Evolutionary conservation across 2,329 filamentous ascomycete species (phyloP).

Genomic region (Microdochium bolleyi): DNA sequence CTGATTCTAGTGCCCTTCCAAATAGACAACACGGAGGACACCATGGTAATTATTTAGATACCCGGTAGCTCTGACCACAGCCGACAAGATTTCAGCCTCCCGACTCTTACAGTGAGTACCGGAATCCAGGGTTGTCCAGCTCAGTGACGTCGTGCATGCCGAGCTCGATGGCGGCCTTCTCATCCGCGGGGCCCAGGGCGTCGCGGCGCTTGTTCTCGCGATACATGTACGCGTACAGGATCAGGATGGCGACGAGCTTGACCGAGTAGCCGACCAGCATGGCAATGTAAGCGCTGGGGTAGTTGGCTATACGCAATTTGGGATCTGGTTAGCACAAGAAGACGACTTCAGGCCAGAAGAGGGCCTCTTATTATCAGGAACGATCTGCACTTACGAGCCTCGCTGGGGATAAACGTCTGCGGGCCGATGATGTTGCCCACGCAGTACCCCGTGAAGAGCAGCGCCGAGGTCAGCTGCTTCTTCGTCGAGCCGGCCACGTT

Average conservation of each 20-base stretch:
- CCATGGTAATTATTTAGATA: too few species aligned
- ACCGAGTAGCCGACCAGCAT: slow-evolving; percentile 21
- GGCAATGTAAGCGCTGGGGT: slow-evolving; percentile 21
- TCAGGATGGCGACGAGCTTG: slow-evolving; percentile 16
- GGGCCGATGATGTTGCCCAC: slow-evolving; percentile 23
- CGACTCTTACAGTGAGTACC: slow-evolving; percentile 17
- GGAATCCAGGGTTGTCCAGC: slow-evolving; percentile 20
- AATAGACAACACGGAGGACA: too few species aligned
- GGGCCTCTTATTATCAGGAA: too few species aligned
- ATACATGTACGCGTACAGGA: slow-evolving; percentile 20
- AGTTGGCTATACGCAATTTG: too few species aligned
- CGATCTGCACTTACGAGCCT: slow-evolving; percentile 15
- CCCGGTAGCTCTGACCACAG: too few species aligned
- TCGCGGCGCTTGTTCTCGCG: slow-evolving; percentile 18
- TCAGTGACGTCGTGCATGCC: slow-evolving; percentile 22
- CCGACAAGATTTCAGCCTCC: too few species aligned
- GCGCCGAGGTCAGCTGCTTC: slow-evolving; percentile 19
- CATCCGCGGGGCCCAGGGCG: slow-evolving; percentile 14
- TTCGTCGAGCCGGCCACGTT: slow-evolving; percentile 23
- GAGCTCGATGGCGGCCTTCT: slow-evolving; percentile 17
- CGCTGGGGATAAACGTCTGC: slow-evolving; percentile 16
- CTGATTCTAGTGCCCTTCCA: too few species aligned
- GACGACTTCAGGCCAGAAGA: not conserved
- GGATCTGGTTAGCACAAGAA: too few species aligned
- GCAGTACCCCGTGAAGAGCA: slow-evolving; percentile 21